Base-by-base conservation (phyloP, 371 early-diverging fungal species). In the Nematocida ausubeli region DNA sequence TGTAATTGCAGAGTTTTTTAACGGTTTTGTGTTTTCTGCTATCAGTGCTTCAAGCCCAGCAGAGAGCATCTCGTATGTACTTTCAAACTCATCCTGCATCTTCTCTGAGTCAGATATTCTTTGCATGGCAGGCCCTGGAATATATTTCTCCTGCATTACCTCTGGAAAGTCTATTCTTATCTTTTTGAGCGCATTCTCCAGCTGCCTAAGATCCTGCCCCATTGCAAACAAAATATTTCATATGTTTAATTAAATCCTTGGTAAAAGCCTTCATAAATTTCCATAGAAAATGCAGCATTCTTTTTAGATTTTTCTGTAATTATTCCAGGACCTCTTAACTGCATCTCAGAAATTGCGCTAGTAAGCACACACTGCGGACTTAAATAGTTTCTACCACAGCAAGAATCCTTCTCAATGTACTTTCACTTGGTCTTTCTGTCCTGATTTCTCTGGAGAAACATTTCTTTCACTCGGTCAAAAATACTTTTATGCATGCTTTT, bases 181-280 rank as follows among this genome's bases (percentile, higher is more conserved):
- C 44, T 72, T 72, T 26, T 62, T 62, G 35, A 72, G 40, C 19
- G 73, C 73, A 50, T 72, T 49, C 42, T 72, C 73, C 7, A 47
- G 35, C 35, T 37, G 7, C 34, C 50, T 66, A 19, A 49, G 28
- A n/a, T 72, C 50, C 47, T 57, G 30, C 7, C 5, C 32, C 73
- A 72, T 72, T 35, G 14, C 19, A 60, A 63, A 34, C 71, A 72
- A 35, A 72, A 72, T 40, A 57, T 40, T 2, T 30, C 9, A 65
- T 24, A 42, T 30, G 2, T 9, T 37, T 37, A 60, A 60, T 60
- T 60, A 60, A 60, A 60, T n/a, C n/a, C n/a, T n/a, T n/a, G n/a
- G n/a, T n/a, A n/a, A n/a, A n/a, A n/a, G n/a, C n/a, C n/a, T n/a
- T n/a, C n/a, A n/a, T n/a, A n/a, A n/a, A n/a, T n/a, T n/a, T n/a